Conservation (phyloP, 768 basidiomycete genomes). For the Imleria badia region DNA sequence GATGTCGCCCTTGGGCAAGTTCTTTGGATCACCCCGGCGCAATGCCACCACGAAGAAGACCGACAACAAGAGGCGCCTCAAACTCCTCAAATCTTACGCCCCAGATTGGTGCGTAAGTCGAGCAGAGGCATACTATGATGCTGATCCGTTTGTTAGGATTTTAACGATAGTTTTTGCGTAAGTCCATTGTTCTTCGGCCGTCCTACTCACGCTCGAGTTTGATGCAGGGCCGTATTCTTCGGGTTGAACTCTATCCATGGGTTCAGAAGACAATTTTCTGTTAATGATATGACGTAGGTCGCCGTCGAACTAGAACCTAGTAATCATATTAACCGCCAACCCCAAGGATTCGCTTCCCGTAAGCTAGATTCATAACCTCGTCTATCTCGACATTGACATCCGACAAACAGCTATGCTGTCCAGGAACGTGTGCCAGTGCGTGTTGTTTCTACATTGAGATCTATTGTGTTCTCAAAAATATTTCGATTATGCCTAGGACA, state of each 20-base stretch:
- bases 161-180: slow-evolving; percentile 68
- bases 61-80: slow-evolving; percentile 31
- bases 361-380: slow-evolving; percentile 1
- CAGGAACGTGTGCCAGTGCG: slow-evolving; percentile 79
- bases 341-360: slow-evolving; percentile 26
- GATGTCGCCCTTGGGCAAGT: slow-evolving; percentile 16
- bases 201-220: not conserved
- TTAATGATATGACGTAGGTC: slow-evolving; percentile 68
- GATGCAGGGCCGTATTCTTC: slow-evolving; percentile 56
- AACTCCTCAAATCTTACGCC: slow-evolving; percentile 61
- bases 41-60: slow-evolving; percentile 17
- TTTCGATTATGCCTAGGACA: slow-evolving; percentile 33
- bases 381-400: slow-evolving; percentile 5
- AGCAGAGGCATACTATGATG: not conserved
- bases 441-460: slow-evolving; percentile 1
- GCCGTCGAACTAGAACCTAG: not conserved
- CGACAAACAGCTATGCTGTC: slow-evolving; percentile 52
- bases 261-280: slow-evolving; percentile 75
- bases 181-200: slow-evolving; percentile 16
- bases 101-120: slow-evolving; percentile 67
- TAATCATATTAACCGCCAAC: slow-evolving; percentile 16
- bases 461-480: not conserved
- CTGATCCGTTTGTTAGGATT: slow-evolving; percentile 44
- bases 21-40: slow-evolving; percentile 3
- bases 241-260: slow-evolving; percentile 65